Evolutionary conservation across 208 protist species (phyloP).

Genomic region (Wallacemonas collosoma): DNA sequence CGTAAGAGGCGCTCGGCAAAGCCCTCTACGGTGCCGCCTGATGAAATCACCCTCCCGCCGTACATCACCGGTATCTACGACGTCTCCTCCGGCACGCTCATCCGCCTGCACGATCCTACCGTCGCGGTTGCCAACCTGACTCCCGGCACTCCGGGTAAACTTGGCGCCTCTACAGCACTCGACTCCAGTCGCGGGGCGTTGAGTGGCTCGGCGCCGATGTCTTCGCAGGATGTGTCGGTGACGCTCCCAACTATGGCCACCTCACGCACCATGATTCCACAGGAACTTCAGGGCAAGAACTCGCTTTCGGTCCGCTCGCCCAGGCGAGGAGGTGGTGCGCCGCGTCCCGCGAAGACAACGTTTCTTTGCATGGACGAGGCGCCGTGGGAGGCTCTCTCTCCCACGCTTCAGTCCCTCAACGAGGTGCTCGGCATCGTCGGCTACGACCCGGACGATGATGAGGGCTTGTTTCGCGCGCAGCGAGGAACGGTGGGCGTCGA

Average conservation of each 20-base stretch:
- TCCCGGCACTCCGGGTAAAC: background rate
- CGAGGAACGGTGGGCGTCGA: constrained; percentile 9
- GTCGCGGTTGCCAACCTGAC: background rate
- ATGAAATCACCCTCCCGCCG: constrained; percentile 55
- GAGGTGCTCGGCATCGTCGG: constrained; percentile 65
- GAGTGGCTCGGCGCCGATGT: background rate
- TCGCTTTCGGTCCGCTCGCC: background rate
- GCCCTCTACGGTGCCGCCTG: constrained; percentile 18
- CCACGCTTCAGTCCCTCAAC: constrained; percentile 70
- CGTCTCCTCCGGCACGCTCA: constrained; percentile 65
- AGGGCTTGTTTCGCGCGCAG: constrained; percentile 9
- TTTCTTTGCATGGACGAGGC: constrained; percentile 55
- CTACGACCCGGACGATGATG: constrained; percentile 55
- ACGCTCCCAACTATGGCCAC: constrained; percentile 16
- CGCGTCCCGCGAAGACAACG: background rate
- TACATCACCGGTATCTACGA: constrained; percentile 89
- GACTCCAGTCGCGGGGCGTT: constrained; percentile 2
- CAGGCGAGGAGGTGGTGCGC: background rate
- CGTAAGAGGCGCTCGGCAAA: constrained; percentile 18
- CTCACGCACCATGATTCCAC: constrained; percentile 18
- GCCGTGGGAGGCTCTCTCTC: constrained; percentile 58
- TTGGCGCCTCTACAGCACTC: background rate
- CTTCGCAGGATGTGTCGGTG: constrained; percentile 9
- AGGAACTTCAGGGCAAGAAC: background rate
- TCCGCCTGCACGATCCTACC: constrained; percentile 38